phyloP scores from a whole-genome alignment of 2,329 filamentous ascomycete species.

The Paraconiothyrium brasiliense region DNA sequence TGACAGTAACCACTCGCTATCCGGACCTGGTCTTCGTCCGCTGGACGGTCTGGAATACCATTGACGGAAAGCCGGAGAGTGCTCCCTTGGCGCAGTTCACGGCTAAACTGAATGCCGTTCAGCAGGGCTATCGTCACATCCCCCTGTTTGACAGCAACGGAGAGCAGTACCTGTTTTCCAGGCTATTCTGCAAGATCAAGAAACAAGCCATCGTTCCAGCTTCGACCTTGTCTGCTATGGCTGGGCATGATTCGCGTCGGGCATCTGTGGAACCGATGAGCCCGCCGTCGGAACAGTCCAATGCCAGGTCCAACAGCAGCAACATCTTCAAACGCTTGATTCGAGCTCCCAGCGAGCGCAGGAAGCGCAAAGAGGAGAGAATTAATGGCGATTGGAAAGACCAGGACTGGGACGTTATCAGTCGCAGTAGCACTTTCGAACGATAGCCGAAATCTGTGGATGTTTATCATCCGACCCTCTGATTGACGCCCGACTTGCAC shows the following conservation, averaged over 20 bases:
- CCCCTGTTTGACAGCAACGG: constrained; percentile 88
- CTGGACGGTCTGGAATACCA: constrained; percentile 88
- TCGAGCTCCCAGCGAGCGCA: constrained; percentile 55
- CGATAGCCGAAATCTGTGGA: constrained; percentile 32
- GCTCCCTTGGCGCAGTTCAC: constrained; percentile 86
- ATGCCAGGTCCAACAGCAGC: constrained; percentile 41
- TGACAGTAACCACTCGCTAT: constrained; percentile 91
- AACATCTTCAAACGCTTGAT: constrained; percentile 54
- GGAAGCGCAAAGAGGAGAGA: constrained; percentile 45
- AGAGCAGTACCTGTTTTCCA: constrained; percentile 94
- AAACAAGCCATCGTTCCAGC: constrained; percentile 63
- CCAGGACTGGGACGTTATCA: constrained; percentile 41
- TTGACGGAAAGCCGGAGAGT: constrained; percentile 73
- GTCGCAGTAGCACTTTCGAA: constrained; percentile 50
- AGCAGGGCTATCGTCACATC: constrained; percentile 91
- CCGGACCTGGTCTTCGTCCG: constrained; percentile 93
- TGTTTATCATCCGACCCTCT: constrained; percentile 25
- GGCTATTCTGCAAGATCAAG: constrained; percentile 88
- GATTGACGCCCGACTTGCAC: constrained; percentile 31
- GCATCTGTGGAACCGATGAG: constrained; percentile 40
- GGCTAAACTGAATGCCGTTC: constrained; percentile 87
- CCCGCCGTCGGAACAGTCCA: constrained; percentile 43
- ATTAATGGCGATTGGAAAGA: constrained; percentile 44
- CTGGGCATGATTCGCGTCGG: constrained; percentile 33
- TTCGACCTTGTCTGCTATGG: constrained; percentile 32